These are phyloP conservation scores for Cercospora janseana DNA, from an alignment of 2,329 filamentous ascomycete genomes.

Conservation along the genomic window DNA sequence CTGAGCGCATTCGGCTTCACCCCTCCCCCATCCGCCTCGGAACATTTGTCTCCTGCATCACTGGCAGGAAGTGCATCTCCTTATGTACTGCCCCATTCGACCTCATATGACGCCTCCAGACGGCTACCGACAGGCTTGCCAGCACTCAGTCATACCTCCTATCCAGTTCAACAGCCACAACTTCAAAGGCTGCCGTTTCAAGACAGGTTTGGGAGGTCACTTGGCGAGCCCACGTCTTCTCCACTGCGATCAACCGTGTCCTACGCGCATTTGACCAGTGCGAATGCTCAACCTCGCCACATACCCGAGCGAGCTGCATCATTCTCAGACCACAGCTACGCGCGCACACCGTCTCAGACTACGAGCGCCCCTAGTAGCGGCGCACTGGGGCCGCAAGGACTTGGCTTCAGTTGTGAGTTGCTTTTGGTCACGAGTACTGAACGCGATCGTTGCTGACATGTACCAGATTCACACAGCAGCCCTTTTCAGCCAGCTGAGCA, in stretches of 20 bases:
- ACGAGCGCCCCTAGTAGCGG: slow-evolving; percentile 22
- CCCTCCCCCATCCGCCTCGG: slow-evolving; percentile 52
- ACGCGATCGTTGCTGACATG: slow-evolving; percentile 5
- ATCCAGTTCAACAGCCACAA: slow-evolving; percentile 33
- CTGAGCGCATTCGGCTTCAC: slow-evolving; percentile 67
- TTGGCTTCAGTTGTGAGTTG: slow-evolving; percentile 38
- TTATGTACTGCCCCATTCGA: slow-evolving; percentile 38
- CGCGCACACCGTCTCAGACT: slow-evolving; percentile 24
- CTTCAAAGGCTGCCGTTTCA: slow-evolving; percentile 47
- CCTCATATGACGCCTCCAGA: slow-evolving; percentile 27
- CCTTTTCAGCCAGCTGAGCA: slow-evolving; percentile 22
- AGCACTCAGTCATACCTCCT: slow-evolving; percentile 17
- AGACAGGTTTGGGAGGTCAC: slow-evolving; percentile 43
- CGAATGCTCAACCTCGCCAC: slow-evolving; percentile 21
- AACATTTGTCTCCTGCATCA: slow-evolving; percentile 47
- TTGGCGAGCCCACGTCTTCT: slow-evolving; percentile 46
- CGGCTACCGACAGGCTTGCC: slow-evolving; percentile 26
- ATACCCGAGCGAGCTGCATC: slow-evolving; percentile 28
- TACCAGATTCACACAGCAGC: slow-evolving; percentile 25
- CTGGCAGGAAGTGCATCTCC: slow-evolving; percentile 41
- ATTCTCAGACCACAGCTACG: slow-evolving; percentile 30
- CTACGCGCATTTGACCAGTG: slow-evolving; percentile 37
- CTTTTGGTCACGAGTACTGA: background rate
- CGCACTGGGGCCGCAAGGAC: slow-evolving; percentile 30
- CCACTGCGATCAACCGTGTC: slow-evolving; percentile 49